Conservation (phyloP, 139 green algal genomes). For the Microglena sp. region DNA sequence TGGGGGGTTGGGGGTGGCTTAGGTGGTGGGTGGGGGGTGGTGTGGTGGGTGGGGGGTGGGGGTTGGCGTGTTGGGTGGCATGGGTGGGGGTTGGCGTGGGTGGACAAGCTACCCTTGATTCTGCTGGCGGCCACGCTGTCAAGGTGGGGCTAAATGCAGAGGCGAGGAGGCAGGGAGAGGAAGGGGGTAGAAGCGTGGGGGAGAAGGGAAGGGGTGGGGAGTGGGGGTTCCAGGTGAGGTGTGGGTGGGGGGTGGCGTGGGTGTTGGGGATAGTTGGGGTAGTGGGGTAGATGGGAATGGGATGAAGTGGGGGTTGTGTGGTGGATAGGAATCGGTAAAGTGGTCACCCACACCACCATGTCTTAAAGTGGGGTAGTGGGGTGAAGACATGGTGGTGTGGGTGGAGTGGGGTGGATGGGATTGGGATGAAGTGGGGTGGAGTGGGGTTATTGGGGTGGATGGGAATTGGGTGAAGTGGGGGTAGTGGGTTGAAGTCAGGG, state of each 20-base stretch:
- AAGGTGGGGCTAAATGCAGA: background rate
- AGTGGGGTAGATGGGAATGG: background rate
- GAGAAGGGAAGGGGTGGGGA: background rate
- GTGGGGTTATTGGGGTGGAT: background rate
- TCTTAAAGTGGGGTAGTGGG: too few species aligned
- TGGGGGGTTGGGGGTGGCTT: too few species aligned
- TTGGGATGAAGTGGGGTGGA: background rate
- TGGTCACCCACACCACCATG: too few species aligned
- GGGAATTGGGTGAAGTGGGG: background rate
- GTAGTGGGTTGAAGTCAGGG: background rate
- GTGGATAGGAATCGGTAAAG: too few species aligned
- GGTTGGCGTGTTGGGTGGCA: too few species aligned
- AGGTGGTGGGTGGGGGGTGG: too few species aligned
- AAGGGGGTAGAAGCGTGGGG: background rate
- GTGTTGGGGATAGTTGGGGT: background rate
- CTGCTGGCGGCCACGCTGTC: background rate
- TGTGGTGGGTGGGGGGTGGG: too few species aligned
- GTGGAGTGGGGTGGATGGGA: background rate
- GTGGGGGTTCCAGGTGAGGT: background rate
- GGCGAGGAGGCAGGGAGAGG: background rate
- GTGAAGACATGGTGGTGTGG: too few species aligned
- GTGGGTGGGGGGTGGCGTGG: background rate
- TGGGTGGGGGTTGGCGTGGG: too few species aligned
- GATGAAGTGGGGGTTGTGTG: background rate
- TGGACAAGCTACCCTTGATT: background rate